Percentiles rank a stretch among this genome's conserved stretches.
These are phyloP conservation scores for Chlorophyllum brunneum DNA, from an alignment of 768 basidiomycete genomes.

Conservation along the genomic window DNA sequence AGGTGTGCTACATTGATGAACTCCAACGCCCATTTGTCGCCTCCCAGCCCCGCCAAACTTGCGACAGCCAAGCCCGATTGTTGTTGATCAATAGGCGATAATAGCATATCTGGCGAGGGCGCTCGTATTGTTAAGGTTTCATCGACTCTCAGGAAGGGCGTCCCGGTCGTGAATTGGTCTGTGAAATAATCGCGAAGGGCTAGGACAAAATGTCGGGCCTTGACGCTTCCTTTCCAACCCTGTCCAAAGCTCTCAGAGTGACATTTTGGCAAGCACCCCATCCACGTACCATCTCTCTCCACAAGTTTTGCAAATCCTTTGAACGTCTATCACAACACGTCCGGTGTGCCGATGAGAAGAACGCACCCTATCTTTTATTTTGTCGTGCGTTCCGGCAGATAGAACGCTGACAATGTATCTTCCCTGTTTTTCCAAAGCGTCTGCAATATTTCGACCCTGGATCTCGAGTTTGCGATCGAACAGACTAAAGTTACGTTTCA, in stretches of 20 bases:
- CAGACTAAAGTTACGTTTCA: slow-evolving; percentile 34
- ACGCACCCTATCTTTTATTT: slow-evolving; percentile 36
- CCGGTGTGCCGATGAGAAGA: background rate
- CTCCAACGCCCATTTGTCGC: slow-evolving; percentile 28
- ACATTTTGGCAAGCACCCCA: too few relatives aligned
- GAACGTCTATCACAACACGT: background rate
- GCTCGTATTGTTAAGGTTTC: background rate
- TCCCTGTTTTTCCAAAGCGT: slow-evolving; percentile 13
- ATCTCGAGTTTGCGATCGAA: slow-evolving; percentile 47
- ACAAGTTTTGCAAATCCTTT: slow-evolving; percentile 11
- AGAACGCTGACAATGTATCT: background rate
- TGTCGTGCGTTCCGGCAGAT: slow-evolving; percentile 38
- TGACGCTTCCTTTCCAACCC: slow-evolving; percentile 52
- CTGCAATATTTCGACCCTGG: slow-evolving; percentile 26
- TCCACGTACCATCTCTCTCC: slow-evolving; percentile 12
- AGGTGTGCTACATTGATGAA: slow-evolving; percentile 29
- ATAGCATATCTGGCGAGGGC: background rate
- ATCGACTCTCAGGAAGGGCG: background rate
- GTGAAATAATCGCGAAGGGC: slow-evolving; percentile 36
- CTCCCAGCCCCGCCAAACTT: slow-evolving; percentile 7
- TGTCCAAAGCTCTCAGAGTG: slow-evolving; percentile 14
- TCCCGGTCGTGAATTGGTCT: slow-evolving; percentile 15
- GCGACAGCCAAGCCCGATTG: background rate
- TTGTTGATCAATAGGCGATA: too few relatives aligned
- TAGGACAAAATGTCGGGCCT: slow-evolving; percentile 47